Percentiles rank a stretch among this genome's conserved stretches.
Conservation (phyloP, 2,329 filamentous ascomycete genomes). For the Conoideocrella luteorostrata region DNA sequence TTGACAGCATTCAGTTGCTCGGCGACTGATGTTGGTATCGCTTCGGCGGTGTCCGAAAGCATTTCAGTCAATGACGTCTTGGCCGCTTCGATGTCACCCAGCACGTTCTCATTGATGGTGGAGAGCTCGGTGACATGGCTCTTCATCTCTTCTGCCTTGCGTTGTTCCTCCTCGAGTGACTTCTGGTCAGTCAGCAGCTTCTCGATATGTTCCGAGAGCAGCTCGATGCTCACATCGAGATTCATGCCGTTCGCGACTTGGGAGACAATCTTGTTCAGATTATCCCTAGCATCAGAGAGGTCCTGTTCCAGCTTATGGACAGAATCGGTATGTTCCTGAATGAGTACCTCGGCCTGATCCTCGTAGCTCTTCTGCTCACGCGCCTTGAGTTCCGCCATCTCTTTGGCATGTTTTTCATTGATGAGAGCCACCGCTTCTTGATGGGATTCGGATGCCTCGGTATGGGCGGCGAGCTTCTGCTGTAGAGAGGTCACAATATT, state of each 20-base stretch:
- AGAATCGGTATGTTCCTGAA: constrained; percentile 53
- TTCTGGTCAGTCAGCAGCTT: constrained; percentile 53
- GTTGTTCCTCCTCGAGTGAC: constrained; percentile 52
- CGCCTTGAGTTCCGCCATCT: constrained; percentile 42
- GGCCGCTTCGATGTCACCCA: constrained; percentile 56
- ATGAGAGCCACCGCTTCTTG: constrained; percentile 45
- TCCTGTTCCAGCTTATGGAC: constrained; percentile 53
- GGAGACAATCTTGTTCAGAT: constrained; percentile 57
- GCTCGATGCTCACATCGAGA: constrained; percentile 60
- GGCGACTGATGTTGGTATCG: constrained; percentile 38
- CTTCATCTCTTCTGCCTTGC: constrained; percentile 52
- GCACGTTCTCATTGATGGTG: constrained; percentile 50
- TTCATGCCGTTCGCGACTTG: constrained; percentile 56
- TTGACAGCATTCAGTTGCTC: constrained; percentile 57
- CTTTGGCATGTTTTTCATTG: constrained; percentile 42
- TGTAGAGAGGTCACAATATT: constrained; percentile 48
- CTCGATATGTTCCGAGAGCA: constrained; percentile 56
- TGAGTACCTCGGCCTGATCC: constrained; percentile 50
- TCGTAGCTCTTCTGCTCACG: constrained; percentile 51
- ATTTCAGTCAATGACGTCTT: constrained; percentile 49
- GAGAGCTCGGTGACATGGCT: constrained; percentile 49
- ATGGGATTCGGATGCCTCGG: constrained; percentile 49
- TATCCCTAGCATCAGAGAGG: constrained; percentile 58
- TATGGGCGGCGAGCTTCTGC: constrained; percentile 53
- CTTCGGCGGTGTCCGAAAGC: constrained; percentile 40